phyloP scores from a whole-genome alignment of 257 asterid genomes.

The Solanum pimpinellifolium region DNA sequence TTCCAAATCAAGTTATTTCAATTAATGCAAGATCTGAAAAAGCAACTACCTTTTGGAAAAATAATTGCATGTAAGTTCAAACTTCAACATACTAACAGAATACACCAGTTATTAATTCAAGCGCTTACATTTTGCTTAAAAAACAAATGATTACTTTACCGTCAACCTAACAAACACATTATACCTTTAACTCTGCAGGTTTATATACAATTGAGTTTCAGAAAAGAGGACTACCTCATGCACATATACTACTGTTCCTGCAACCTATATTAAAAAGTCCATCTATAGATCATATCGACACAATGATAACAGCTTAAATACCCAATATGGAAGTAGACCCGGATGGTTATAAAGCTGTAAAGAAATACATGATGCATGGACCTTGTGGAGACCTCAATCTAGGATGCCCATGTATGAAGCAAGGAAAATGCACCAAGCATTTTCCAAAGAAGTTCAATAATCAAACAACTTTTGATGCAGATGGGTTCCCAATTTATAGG shows the following conservation, averaged over 20 bases:
- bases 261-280: background rate
- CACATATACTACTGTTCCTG: background rate
- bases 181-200: too few species aligned
- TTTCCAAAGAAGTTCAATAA: background rate
- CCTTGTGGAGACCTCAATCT: background rate
- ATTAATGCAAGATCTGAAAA: background rate
- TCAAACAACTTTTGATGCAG: background rate
- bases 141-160: background rate
- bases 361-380: background rate
- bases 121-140: too few species aligned
- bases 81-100: background rate
- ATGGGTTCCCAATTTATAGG: background rate
- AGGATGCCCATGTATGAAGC: background rate
- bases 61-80: background rate
- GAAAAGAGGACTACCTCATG: background rate
- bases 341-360: background rate
- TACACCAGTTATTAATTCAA: background rate
- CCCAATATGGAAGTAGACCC: background rate
- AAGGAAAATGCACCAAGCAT: background rate
- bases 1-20: background rate
- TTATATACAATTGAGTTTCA: background rate
- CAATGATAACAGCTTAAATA: background rate
- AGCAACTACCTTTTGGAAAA: background rate
- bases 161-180: background rate
- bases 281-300: background rate